phyloP scores from a whole-genome alignment of 768 basidiomycete genomes.

The Phanerochaete carnosa region DNA sequence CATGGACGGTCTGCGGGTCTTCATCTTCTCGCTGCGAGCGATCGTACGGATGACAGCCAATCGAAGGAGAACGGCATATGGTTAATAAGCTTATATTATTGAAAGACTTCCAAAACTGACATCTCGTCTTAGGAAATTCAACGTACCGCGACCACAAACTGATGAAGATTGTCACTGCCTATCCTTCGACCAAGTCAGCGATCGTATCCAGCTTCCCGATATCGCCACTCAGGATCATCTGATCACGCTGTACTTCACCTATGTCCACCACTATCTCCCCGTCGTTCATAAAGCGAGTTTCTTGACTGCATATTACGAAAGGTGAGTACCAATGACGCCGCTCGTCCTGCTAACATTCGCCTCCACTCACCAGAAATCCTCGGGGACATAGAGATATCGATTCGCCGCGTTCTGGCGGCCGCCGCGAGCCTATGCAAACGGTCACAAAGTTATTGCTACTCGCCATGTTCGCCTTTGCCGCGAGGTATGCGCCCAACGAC shows the following conservation, averaged over 20 bases:
- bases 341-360: not conserved
- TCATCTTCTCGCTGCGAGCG: constrained; percentile 64
- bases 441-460: constrained; percentile 68
- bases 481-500: constrained; percentile 46
- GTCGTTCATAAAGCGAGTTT: constrained; percentile 74
- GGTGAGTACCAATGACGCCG: constrained; percentile 9
- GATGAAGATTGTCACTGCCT: constrained; percentile 1
- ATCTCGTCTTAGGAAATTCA: constrained; percentile 19
- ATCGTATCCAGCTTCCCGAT: constrained; percentile 51
- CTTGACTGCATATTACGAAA: constrained; percentile 46
- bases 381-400: constrained; percentile 4
- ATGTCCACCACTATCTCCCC: constrained; percentile 82
- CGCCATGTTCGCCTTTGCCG: constrained; percentile 79
- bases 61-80: constrained; percentile 47
- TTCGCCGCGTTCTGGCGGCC: constrained; percentile 32
- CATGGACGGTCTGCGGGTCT: constrained; percentile 79
- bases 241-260: constrained; percentile 74
- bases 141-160: not conserved
- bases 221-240: constrained; percentile 62
- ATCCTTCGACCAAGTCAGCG: constrained; percentile 10
- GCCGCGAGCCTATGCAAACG: constrained; percentile 50
- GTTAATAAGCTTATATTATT: constrained; percentile 3
- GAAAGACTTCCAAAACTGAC: not conserved
- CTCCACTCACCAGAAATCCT: not conserved
- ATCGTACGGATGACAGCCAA: constrained; percentile 64